These are phyloP conservation scores for Blastomyces gilchristii DNA, from an alignment of 2,329 filamentous ascomycete genomes.

Conservation along the genomic window DNA sequence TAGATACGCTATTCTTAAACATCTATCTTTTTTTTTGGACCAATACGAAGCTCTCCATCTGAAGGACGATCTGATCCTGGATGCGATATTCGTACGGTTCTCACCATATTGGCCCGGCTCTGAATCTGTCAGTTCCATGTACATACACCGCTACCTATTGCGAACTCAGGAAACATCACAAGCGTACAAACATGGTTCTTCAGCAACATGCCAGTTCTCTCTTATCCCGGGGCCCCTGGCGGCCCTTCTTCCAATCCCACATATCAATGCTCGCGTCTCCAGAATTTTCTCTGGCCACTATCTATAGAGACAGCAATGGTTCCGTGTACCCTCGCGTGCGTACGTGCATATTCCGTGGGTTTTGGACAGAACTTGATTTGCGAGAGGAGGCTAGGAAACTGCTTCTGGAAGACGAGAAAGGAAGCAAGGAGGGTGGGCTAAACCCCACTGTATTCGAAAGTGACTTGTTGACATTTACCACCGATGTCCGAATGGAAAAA, in stretches of 20 bases:
- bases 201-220: not conserved
- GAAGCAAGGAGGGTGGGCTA: constrained; percentile 12
- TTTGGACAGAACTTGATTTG: constrained; percentile 58
- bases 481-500: constrained; percentile 82
- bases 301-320: constrained; percentile 10
- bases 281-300: constrained; percentile 14
- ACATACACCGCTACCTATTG: not conserved
- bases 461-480: constrained; percentile 74
- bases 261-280: not conserved
- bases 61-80: not conserved
- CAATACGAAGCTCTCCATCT: not conserved
- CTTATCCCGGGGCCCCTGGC: not conserved
- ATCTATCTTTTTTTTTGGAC: not conserved
- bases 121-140: not conserved
- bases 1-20: not conserved
- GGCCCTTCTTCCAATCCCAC: constrained; percentile 3
- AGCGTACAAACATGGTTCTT: not conserved
- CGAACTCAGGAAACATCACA: not conserved
- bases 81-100: not conserved
- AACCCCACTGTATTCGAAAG: constrained; percentile 65
- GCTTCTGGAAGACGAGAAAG: constrained; percentile 41
- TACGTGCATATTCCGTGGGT: constrained; percentile 74
- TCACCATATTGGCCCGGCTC: not conserved
- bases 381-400: constrained; percentile 63
- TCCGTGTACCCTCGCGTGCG: constrained; percentile 47